Evolutionary conservation across 2,329 filamentous ascomycete species (phyloP).

Genomic region (Aspergillus ustus): DNA sequence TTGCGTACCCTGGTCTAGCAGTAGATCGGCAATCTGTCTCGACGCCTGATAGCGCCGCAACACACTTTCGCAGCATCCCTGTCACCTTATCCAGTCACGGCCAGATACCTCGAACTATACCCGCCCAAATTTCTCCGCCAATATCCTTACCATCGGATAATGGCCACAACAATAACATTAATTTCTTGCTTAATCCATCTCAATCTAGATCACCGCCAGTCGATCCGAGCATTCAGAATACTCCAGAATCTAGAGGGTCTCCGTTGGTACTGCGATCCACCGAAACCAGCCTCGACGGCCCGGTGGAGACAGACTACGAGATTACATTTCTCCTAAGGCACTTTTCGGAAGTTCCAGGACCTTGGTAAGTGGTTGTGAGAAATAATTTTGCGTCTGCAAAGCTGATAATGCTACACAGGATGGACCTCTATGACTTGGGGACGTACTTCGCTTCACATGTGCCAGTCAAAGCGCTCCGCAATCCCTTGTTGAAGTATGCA

Average conservation of each 20-base stretch:
- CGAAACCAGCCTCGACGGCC: constrained; percentile 31
- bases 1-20: constrained; percentile 33
- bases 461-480: constrained; percentile 59
- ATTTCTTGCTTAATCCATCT: constrained; percentile 60
- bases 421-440: constrained; percentile 54
- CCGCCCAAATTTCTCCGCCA: constrained; percentile 47
- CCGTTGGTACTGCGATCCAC: constrained; percentile 32
- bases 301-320: constrained; percentile 57
- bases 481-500: constrained; percentile 55
- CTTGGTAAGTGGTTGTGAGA: constrained; percentile 51
- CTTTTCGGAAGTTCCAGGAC: constrained; percentile 63
- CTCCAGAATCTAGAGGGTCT: constrained; percentile 34
- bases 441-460: constrained; percentile 66
- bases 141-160: constrained; percentile 47
- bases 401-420: constrained; percentile 35
- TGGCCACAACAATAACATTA: constrained; percentile 54
- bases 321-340: constrained; percentile 64
- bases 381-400: not conserved
- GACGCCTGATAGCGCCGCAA: constrained; percentile 21
- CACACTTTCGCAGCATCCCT: constrained; percentile 27
- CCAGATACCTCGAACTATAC: constrained; percentile 37
- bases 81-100: constrained; percentile 32
- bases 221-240: constrained; percentile 46
- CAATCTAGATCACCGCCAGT: constrained; percentile 49
- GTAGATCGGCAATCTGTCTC: constrained; percentile 32